Evolutionary conservation across 345 rosid genomes (phyloP).

Genomic region (Capsella bursapastoris): DNA sequence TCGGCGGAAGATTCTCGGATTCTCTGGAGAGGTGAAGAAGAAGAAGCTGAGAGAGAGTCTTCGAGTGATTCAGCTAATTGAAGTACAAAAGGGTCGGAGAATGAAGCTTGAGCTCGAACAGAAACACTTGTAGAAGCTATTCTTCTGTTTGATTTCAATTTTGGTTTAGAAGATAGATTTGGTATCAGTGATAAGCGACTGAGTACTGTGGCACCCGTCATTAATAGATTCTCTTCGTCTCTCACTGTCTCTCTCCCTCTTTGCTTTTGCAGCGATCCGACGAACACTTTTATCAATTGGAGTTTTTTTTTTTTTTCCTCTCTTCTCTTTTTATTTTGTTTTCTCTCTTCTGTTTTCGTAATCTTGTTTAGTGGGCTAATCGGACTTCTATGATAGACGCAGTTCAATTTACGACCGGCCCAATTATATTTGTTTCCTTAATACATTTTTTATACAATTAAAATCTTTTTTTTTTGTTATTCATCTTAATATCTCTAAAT

Average conservation of each 20-base stretch:
- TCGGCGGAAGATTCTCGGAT: slow-evolving; percentile 73
- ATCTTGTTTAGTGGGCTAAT: slow-evolving; percentile 11
- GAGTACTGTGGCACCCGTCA: slow-evolving; percentile 57
- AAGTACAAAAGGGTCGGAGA: slow-evolving; percentile 90
- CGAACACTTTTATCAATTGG: no score
- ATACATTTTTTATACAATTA: no score
- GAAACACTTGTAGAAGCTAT: slow-evolving; percentile 40
- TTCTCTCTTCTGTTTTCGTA: background rate
- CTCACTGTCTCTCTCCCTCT: background rate
- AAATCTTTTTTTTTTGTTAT: no score
- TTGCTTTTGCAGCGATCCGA: slow-evolving; percentile 20
- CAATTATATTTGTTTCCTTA: no score
- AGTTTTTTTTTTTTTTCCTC: background rate
- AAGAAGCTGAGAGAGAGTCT: slow-evolving; percentile 63
- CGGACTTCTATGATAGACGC: background rate
- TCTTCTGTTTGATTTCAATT: slow-evolving; percentile 38
- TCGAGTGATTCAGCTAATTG: slow-evolving; percentile 88
- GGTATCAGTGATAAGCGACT: slow-evolving; percentile 42
- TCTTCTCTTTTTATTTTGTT: background rate
- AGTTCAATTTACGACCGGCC: background rate
- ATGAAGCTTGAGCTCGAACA: slow-evolving; percentile 56
- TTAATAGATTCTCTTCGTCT: slow-evolving; percentile 20
- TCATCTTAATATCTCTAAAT: no score
- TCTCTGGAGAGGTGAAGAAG: slow-evolving; percentile 59
- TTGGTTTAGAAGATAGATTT: slow-evolving; percentile 38